phyloP scores from a whole-genome alignment of 768 basidiomycete species.

The Cubamyces lactineus region DNA sequence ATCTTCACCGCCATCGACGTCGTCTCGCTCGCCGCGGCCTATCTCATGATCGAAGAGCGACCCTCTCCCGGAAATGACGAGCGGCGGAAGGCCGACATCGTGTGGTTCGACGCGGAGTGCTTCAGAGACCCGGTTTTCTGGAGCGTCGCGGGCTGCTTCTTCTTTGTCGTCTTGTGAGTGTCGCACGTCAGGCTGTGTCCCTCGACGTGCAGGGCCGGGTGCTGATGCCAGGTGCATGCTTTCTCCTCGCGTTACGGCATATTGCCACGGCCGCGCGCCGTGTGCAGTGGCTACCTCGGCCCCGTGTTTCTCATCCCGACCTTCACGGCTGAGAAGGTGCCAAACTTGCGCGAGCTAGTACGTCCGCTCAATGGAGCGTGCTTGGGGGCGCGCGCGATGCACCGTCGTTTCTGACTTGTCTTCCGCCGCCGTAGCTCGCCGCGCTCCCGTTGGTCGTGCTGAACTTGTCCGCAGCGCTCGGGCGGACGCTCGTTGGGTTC shows the following conservation, averaged over 20 bases:
- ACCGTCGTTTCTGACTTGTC: not conserved
- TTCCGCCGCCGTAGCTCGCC: slow-evolving; percentile 8
- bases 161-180: slow-evolving; percentile 28
- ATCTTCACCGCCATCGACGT: slow-evolving; percentile 36
- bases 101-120: slow-evolving; percentile 28
- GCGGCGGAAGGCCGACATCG: slow-evolving; percentile 8
- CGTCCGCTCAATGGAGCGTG: not conserved
- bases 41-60: slow-evolving; percentile 39
- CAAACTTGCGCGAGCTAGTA: slow-evolving; percentile 16
- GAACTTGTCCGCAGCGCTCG: slow-evolving; percentile 27
- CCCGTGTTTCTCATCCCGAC: slow-evolving; percentile 29
- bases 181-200: not conserved
- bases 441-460: slow-evolving; percentile 25
- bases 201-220: not conserved
- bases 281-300: slow-evolving; percentile 24
- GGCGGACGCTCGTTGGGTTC: slow-evolving; percentile 27
- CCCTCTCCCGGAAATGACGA: slow-evolving; percentile 10
- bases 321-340: slow-evolving; percentile 20
- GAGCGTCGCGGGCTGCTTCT: slow-evolving; percentile 28
- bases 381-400: not conserved
- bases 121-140: slow-evolving; percentile 30
- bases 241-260: not conserved
- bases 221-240: too few relatives aligned
- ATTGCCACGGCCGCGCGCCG: not conserved
- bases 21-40: slow-evolving; percentile 32